Evolutionary conservation across 768 basidiomycete genomes (phyloP).

Genomic region (Tricholoma saponaceum): DNA sequence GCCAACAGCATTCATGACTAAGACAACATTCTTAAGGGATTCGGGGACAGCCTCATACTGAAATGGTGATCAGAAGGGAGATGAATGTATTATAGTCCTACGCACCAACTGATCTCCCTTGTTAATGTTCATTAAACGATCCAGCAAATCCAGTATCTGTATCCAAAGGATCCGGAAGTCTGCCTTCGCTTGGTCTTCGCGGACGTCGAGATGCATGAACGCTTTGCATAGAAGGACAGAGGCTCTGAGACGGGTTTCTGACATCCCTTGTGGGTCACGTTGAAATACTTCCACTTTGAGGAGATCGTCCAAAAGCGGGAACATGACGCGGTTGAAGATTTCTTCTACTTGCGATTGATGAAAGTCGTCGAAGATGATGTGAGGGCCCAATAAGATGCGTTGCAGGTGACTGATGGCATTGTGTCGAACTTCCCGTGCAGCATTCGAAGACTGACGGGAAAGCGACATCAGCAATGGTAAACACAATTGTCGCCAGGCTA

Average conservation of each 20-base stretch:
- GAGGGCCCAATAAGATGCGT: conserved; percentile 77
- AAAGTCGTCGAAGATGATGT: conserved; percentile 55
- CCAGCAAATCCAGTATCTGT: conserved; percentile 82
- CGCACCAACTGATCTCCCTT: conserved; percentile 83
- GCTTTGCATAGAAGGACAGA: conserved; percentile 91
- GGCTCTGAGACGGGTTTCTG: conserved; percentile 85
- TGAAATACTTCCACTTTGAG: conserved; percentile 77
- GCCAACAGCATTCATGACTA: conserved; percentile 91
- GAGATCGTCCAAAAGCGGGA: conserved; percentile 89
- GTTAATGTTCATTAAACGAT: conserved; percentile 84
- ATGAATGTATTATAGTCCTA: conserved; percentile 6
- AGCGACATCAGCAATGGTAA: conserved; percentile 73
- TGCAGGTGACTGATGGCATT: conserved; percentile 77
- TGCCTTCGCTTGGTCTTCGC: conserved; percentile 53
- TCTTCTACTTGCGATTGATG: conserved; percentile 68
- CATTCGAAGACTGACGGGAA: conserved; percentile 78
- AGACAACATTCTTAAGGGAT: conserved; percentile 91
- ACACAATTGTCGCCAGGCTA: conserved; percentile 75
- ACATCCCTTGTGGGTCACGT: conserved; percentile 82
- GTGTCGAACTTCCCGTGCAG: conserved; percentile 82
- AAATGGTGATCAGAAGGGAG: background rate
- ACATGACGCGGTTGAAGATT: conserved; percentile 85
- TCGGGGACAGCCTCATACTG: conserved; percentile 96
- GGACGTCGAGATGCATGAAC: conserved; percentile 90
- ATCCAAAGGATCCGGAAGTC: conserved; percentile 83